These are phyloP conservation scores for Calonectria pauciramosa DNA, from an alignment of 2,329 filamentous ascomycete genomes.

Conservation along the genomic window DNA sequence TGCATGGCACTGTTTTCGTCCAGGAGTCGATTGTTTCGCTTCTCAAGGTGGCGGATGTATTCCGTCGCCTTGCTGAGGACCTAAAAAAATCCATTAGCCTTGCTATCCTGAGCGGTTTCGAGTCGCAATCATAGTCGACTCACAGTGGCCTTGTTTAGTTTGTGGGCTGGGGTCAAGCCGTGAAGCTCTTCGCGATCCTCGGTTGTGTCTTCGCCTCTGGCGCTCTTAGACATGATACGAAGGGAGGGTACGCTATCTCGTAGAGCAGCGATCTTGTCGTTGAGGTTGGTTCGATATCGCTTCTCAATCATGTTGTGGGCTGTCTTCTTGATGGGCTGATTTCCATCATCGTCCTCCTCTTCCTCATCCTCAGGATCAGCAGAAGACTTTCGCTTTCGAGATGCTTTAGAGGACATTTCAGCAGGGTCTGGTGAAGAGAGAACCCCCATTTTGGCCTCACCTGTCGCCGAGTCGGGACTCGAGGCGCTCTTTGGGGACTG, in stretches of 20 bases:
- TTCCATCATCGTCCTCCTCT: conserved; percentile 72
- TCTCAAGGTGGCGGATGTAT: conserved; percentile 94
- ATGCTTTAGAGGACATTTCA: conserved; percentile 60
- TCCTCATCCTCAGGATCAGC: conserved; percentile 62
- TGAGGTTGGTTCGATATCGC: conserved; percentile 94
- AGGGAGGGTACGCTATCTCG: conserved; percentile 93
- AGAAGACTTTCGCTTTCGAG: conserved; percentile 79
- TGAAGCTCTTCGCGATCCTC: conserved; percentile 82
- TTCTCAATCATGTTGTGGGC: conserved; percentile 99
- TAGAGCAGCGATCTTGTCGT: conserved; percentile 95
- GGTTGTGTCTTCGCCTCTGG: conserved; percentile 75
- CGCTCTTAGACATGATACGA: conserved; percentile 83
- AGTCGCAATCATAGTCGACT: conserved; percentile 23
- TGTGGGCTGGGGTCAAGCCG: conserved; percentile 88
- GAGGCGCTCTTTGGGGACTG: conserved; percentile 70
- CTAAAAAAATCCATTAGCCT: conserved; percentile 50
- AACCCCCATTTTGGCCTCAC: conserved; percentile 60
- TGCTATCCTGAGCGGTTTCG: neutral
- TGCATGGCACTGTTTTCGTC: conserved; percentile 88
- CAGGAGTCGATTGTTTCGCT: conserved; percentile 84
- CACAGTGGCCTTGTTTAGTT: conserved; percentile 97
- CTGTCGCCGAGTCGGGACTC: conserved; percentile 69
- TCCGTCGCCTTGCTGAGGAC: conserved; percentile 95
- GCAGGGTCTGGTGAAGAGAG: conserved; percentile 72
- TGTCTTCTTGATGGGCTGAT: conserved; percentile 82